Evolutionary conservation across 1,284 basidiomycete species (phyloP).

Genomic region (Trichosporon faecale): DNA sequence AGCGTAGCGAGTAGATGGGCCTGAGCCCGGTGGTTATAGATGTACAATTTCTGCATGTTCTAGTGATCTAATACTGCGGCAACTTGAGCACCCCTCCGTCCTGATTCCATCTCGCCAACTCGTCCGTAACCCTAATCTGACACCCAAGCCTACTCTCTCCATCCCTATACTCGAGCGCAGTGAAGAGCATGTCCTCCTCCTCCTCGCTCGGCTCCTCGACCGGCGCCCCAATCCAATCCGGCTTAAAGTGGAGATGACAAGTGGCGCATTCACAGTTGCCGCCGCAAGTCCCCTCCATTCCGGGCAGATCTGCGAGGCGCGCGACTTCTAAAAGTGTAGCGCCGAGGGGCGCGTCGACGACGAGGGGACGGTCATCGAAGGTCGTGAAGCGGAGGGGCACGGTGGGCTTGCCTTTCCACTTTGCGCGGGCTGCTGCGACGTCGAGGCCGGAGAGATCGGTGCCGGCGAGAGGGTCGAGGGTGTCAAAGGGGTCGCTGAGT

Average conservation of each 20-base stretch:
- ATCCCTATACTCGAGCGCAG: constrained; percentile 43
- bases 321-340: constrained; percentile 46
- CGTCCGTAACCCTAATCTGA: constrained; percentile 46
- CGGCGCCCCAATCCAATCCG: constrained; percentile 28
- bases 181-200: constrained; percentile 52
- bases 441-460: background rate
- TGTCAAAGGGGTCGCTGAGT: background rate
- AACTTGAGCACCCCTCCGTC: constrained; percentile 43
- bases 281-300: constrained; percentile 51
- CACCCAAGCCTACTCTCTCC: constrained; percentile 48
- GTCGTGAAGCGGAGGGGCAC: constrained; percentile 40
- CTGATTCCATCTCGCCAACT: constrained; percentile 42
- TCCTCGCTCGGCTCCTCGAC: constrained; percentile 41
- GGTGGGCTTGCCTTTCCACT: background rate
- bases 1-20: background rate
- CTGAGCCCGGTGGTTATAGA: background rate
- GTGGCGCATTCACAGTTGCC: constrained; percentile 53
- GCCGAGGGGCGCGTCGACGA: constrained; percentile 37
- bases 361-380: constrained; percentile 33
- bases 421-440: background rate
- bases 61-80: constrained; percentile 36
- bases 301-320: constrained; percentile 43
- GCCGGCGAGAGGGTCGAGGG: background rate
- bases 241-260: constrained; percentile 48
- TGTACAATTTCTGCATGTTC: constrained; percentile 1